Conservation (phyloP, 1,139 yeast species). For the Insectozyma bohioensis region DNA sequence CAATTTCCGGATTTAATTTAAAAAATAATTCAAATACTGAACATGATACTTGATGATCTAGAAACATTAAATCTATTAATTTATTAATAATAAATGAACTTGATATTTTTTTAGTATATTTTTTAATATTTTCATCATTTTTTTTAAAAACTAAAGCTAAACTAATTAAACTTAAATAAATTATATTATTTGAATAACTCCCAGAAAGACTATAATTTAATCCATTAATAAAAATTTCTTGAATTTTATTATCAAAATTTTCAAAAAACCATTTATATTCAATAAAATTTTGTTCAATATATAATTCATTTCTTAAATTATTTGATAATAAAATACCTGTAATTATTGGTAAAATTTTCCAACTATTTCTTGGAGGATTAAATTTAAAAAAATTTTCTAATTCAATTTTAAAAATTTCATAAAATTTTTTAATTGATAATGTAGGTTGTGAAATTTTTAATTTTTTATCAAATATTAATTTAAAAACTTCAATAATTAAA, state of each 20-base stretch:
- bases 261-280: conserved; percentile 35
- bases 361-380: conserved; percentile 34
- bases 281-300: conserved; percentile 24
- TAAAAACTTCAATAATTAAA: conserved; percentile 49
- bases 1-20: conserved; percentile 7
- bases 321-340: conserved; percentile 53
- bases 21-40: conserved; percentile 23
- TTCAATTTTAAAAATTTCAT: conserved; percentile 40
- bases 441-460: conserved; percentile 62
- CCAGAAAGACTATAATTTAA: conserved; percentile 26
- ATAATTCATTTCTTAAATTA: conserved; percentile 36
- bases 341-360: conserved; percentile 60
- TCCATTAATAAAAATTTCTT: conserved; percentile 24
- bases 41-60: conserved; percentile 15
- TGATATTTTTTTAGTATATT: conserved; percentile 26
- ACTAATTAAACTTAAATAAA: conserved; percentile 33
- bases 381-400: conserved; percentile 31
- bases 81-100: conserved; percentile 23
- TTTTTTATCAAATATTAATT: conserved; percentile 51
- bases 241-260: conserved; percentile 30
- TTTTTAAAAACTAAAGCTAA: conserved; percentile 31
- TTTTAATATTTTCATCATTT: conserved; percentile 22
- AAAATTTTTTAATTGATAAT: conserved; percentile 52
- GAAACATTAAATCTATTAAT: conserved; percentile 24
- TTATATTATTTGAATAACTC: conserved; percentile 23